Evolutionary conservation across 805 yeast species (phyloP), one percentile per base, ranked within the genome.

Genomic region (Candida easanensis): DNA sequence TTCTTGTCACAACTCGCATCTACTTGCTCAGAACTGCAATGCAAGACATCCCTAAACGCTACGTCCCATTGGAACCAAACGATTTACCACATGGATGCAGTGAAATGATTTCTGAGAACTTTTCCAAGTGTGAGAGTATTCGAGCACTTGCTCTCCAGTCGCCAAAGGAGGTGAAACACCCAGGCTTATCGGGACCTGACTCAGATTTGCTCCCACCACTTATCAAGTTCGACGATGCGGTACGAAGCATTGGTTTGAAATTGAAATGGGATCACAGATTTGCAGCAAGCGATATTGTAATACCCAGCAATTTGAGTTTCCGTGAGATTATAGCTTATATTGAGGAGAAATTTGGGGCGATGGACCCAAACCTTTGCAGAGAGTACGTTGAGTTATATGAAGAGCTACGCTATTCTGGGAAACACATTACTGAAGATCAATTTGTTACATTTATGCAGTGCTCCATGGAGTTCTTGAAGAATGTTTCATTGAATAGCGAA

Each of bases 31-130:
- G 82, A 44, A 71, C 78, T 40, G 68, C 82, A 38, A 57, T 89
- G 48, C 77, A 79, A 45, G 93, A 84, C 51, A 85, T 90, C 16
- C 97, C 97, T 0, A 77, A 84, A 48, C 66, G 78, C 17, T 88
- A 88, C 60, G 71, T 89, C 21, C 90, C 96, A 2, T 69, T 79
- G 15, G 75, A 80, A 23, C 63, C 71, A 6, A 80, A 76, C 45
- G 88, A 82, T 53, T 60, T 82, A 32, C 82, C 86, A 1, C 61
- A 61, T n/a, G 59, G 64, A 3, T 69, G 76, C 45, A 62, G 74
- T 33, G 51, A 56, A 5, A 55, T 63, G 52, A 69, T 82, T 19
- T 50, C 60, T 4, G 52, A 56, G 28, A 74, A 73, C 39, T 63
- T 73, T 46, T 57, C 58, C 2, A 64, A 71, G 37, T 73, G 82